Percentiles rank a stretch among this genome's conserved stretches.
These are phyloP conservation scores for Aureobasidium uvarum DNA, from an alignment of 2,329 filamentous ascomycete genomes.

Conservation along the genomic window DNA sequence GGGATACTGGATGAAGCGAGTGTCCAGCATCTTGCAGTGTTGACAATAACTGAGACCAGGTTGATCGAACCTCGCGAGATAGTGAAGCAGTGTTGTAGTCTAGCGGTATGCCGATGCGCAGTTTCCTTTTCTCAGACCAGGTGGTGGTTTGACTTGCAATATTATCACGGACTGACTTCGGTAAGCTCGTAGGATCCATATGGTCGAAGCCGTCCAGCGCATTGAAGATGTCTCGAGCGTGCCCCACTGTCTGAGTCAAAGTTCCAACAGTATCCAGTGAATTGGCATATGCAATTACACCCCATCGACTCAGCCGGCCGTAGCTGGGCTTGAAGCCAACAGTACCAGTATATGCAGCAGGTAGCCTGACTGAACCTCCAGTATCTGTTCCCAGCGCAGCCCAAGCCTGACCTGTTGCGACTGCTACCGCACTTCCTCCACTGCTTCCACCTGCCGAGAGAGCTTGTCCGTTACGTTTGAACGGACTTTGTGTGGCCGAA, in stretches of 20 bases:
- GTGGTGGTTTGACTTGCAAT: constrained; percentile 43
- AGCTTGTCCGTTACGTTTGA: constrained; percentile 35
- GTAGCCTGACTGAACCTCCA: constrained; percentile 81
- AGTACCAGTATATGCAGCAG: constrained; percentile 79
- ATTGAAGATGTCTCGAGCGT: constrained; percentile 46
- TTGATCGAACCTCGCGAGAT: constrained; percentile 62
- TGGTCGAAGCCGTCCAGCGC: constrained; percentile 61
- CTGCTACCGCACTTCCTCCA: constrained; percentile 86
- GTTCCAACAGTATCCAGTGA: constrained; percentile 88
- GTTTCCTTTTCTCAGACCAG: constrained; percentile 28
- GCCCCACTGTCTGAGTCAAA: constrained; percentile 58
- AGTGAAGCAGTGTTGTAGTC: constrained; percentile 92
- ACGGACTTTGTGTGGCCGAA: constrained; percentile 61
- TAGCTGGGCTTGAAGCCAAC: constrained; percentile 92
- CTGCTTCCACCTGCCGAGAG: constrained; percentile 84
- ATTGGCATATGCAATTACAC: constrained; percentile 88
- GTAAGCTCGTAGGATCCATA: constrained; percentile 72
- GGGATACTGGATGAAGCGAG: constrained; percentile 69
- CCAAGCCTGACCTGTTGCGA: constrained; percentile 63
- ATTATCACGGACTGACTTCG: constrained; percentile 54
- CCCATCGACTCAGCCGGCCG: constrained; percentile 78
- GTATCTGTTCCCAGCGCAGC: constrained; percentile 89
- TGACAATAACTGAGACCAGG: constrained; percentile 65
- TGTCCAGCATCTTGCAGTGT: constrained; percentile 64
- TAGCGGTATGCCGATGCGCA: constrained; percentile 58